Conservation (phyloP, 1,139 yeast species). For the Yamadazyma atlantica region DNA sequence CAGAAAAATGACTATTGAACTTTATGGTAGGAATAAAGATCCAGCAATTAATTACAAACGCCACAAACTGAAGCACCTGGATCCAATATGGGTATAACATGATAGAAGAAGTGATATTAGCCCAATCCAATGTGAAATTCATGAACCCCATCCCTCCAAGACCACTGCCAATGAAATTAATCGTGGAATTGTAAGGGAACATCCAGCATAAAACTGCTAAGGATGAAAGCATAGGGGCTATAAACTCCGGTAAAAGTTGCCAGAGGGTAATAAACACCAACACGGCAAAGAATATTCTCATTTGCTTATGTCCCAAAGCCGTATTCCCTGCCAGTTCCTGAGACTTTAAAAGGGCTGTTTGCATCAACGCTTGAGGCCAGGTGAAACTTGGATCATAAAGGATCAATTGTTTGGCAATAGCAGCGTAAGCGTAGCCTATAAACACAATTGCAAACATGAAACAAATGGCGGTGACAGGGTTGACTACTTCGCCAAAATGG, state of each 20-base stretch:
- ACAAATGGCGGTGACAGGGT: conserved; percentile 29
- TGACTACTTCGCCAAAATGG: conserved; percentile 32
- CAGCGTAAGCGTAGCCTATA: conserved; percentile 50
- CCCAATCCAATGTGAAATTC: conserved; percentile 46
- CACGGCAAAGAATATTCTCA: conserved; percentile 32
- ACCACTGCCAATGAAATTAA: conserved; percentile 45
- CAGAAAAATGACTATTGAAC: conserved; percentile 30
- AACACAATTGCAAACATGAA: conserved; percentile 49
- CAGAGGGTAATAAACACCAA: conserved; percentile 32
- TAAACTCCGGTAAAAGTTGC: conserved; percentile 45
- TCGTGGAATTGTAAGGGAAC: conserved; percentile 35
- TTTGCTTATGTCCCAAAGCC: conserved; percentile 24
- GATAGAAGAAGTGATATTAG: conserved; percentile 43
- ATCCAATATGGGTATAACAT: conserved; percentile 49
- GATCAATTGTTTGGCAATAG: conserved; percentile 40
- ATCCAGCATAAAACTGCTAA: conserved; percentile 45
- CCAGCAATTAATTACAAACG: conserved; percentile 43
- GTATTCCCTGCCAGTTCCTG: conserved; percentile 18
- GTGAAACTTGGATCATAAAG: conserved; percentile 42
- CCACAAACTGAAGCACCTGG: conserved; percentile 41
- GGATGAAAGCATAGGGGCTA: conserved; percentile 42
- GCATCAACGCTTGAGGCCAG: conserved; percentile 52
- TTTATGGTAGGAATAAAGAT: conserved; percentile 40
- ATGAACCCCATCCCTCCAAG: conserved; percentile 46
- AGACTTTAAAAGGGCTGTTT: conserved; percentile 39